Base-by-base conservation (phyloP, 352 stramenopile species). In the Phytopythium delawarense region DNA sequence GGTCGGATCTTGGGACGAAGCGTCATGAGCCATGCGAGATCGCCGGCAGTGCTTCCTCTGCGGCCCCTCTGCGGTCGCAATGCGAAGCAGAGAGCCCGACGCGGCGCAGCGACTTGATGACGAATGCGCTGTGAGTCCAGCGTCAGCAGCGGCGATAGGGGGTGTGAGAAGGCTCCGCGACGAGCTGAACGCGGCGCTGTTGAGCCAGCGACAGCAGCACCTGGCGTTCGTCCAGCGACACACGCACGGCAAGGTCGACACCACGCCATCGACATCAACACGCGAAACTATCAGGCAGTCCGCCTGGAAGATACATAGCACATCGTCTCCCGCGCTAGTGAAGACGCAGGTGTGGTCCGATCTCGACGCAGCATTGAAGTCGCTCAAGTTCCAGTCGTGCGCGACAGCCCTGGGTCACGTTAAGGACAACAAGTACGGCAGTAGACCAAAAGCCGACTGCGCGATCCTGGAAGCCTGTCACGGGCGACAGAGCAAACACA, bases 311-410 rank as follows among this genome's bases (percentile, higher is more conserved):
- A 3, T 12, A 35, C 46, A 2, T 13, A n/a, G 23, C 4, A 21
- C 15, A 34, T 13, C 13, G 5, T 12, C 46, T 4, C 4, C 23
- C 21, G 13, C 23, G 4, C 4, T 18, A 18, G 21, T 1, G n/a
- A 58, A 48, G n/a, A n/a, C 12, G 8, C n/a, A 39, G 15, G 16
- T 21, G 37, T 60, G 54, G 54, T 34, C 35, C 16, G 54, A 60
- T 15, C 40, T 60, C 12, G 54, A 51, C 16, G 13, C 54, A 40
- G 23, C 35, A 4, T 37, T 60, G 1, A 23, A 13, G 13, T 49
- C 39, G 13, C n/a, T 60, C 12, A 46, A 35, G 21, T 60, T 60
- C 7, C 25, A 48, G 4, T 60, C 37, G 16, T 60, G 54, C 34
- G 23, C 13, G 21, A 20, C 54, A 25, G 54, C 54, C 11, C 6